Percentiles rank a stretch among this genome's conserved stretches.
phyloP scores from a whole-genome alignment of 129 eudicot genomes.

The Lactuca saligna region DNA sequence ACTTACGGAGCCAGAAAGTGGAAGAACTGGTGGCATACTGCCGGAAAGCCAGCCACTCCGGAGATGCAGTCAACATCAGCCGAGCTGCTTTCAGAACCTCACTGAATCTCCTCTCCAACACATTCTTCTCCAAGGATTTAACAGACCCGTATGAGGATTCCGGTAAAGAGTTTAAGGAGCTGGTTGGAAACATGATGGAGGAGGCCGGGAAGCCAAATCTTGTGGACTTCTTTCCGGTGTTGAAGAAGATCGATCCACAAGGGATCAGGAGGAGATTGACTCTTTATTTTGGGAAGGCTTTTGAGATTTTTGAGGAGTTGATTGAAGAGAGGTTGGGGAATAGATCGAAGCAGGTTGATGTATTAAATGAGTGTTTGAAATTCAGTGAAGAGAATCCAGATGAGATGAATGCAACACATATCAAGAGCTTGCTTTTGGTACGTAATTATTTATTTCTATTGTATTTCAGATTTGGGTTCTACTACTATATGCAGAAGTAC shows the following conservation, averaged over 20 bases:
- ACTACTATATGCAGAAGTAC: too few relatives aligned
- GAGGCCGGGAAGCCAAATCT: constrained; percentile 2
- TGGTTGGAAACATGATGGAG: neutral
- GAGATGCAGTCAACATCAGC: neutral
- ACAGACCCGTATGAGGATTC: neutral
- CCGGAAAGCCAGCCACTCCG: neutral
- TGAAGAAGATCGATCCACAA: neutral
- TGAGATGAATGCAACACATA: neutral
- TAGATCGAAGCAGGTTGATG: neutral
- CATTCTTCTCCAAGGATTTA: neutral
- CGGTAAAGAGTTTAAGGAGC: neutral
- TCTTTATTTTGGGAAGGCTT: neutral
- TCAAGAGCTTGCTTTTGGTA: neutral
- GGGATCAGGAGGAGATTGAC: neutral
- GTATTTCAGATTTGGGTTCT: too few relatives aligned
- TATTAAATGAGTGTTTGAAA: neutral
- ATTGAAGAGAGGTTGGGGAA: neutral
- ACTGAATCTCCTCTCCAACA: neutral
- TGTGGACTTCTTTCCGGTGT: neutral
- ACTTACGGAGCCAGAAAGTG: constrained; percentile 38
- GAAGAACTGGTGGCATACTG: constrained; percentile 42
- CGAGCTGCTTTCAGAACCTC: neutral
- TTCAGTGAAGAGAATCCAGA: neutral
- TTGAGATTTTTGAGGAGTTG: neutral
- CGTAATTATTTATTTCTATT: too few relatives aligned